Percentiles rank a stretch among this genome's conserved stretches.
Conservation (phyloP, 140 eudicot genomes). For the Anethum foeniculum region DNA sequence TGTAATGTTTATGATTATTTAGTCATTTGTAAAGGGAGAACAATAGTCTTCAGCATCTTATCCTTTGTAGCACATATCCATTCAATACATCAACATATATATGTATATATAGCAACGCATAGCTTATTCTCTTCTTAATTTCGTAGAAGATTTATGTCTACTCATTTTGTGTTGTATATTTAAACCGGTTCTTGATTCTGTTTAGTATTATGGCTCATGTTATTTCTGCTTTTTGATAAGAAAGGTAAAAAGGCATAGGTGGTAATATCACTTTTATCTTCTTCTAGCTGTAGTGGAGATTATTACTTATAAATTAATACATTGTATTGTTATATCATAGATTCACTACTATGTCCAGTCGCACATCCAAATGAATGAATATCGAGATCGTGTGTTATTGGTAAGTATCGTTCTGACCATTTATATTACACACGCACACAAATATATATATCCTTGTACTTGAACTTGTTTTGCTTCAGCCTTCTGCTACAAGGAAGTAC, state of each 20-base stretch:
- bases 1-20: background rate
- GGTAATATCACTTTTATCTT: background rate
- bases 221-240: background rate
- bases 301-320: slow-evolving; percentile 2
- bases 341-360: slow-evolving; percentile 88
- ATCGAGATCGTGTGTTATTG: slow-evolving; percentile 84
- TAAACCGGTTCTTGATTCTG: background rate
- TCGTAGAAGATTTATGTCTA: background rate
- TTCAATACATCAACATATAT: background rate
- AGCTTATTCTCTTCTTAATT: background rate
- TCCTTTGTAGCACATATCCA: background rate
- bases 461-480: slow-evolving; percentile 37
- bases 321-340: slow-evolving; percentile 30
- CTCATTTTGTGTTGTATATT: background rate
- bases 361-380: slow-evolving; percentile 96
- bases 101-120: background rate
- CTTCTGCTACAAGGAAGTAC: slow-evolving; percentile 60
- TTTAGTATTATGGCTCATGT: background rate
- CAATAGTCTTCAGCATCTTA: background rate
- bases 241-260: background rate
- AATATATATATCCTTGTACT: background rate
- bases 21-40: too few relatives aligned
- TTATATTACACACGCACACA: background rate
- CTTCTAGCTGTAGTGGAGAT: background rate
- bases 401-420: slow-evolving; percentile 27